phyloP scores from a whole-genome alignment of 2,329 filamentous ascomycete genomes.

The Fusarium verticillioides region DNA sequence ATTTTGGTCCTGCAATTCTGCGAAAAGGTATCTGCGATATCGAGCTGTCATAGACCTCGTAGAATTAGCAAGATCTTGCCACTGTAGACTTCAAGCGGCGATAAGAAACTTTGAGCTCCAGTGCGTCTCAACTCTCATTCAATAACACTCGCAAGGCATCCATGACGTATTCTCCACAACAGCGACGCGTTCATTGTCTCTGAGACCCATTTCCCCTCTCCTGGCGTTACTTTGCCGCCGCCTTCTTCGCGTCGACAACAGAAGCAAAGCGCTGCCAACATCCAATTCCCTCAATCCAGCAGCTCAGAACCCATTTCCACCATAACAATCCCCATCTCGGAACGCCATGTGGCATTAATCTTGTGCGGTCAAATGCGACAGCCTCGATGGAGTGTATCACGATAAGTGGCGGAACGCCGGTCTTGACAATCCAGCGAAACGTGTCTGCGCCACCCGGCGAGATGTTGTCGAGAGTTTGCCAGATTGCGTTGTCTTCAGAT shows the following conservation, averaged over 20 bases:
- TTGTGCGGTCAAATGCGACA: neutral
- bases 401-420: neutral
- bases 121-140: neutral
- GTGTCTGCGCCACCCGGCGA: neutral
- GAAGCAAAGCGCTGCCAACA: neutral
- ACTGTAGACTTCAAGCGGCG: neutral
- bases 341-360: neutral
- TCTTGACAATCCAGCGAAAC: neutral
- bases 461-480: neutral
- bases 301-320: neutral
- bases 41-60: neutral
- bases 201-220: rapidly evolving
- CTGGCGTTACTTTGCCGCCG: neutral
- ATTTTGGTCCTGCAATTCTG: no score
- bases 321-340: neutral
- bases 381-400: neutral
- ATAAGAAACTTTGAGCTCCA: neutral
- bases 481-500: neutral
- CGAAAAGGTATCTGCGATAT: neutral
- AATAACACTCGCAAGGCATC: neutral
- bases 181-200: no score
- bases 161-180: rapidly evolving
- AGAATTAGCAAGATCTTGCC: rapidly evolving
- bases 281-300: neutral
- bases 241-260: neutral